phyloP scores from a whole-genome alignment of 2,329 filamentous ascomycete genomes.

The Lecanoromycetidae sp. region DNA sequence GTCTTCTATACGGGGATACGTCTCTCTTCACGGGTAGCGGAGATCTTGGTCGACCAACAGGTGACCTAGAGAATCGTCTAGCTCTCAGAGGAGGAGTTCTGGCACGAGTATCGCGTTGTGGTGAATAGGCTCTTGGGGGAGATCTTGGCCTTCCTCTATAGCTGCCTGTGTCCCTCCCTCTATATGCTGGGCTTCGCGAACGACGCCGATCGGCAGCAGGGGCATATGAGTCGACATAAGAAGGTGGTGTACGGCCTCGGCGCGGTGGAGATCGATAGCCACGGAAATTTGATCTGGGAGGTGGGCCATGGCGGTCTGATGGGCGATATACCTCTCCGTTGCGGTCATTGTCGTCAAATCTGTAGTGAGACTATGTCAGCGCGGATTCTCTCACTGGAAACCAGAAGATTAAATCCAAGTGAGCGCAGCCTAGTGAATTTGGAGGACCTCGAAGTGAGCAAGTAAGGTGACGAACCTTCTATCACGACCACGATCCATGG shows the following conservation, averaged over 20 bases:
- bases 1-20: slow-evolving; percentile 14
- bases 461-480: slow-evolving; percentile 15
- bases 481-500: slow-evolving; percentile 17
- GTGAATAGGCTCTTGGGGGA: slow-evolving; percentile 28
- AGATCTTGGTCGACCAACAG: slow-evolving; percentile 33
- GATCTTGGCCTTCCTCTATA: slow-evolving; percentile 37
- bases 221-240: slow-evolving; percentile 10
- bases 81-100: slow-evolving; percentile 28
- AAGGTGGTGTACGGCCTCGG: slow-evolving; percentile 15
- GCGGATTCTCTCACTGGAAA: neutral
- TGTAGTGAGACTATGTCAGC: neutral
- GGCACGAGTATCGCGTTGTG: slow-evolving; percentile 24
- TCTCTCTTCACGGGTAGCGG: slow-evolving; percentile 41
- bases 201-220: slow-evolving; percentile 14
- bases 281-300: slow-evolving; percentile 12
- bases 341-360: slow-evolving; percentile 15
- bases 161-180: slow-evolving; percentile 25
- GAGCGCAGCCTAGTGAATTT: too few species aligned
- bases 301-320: slow-evolving; percentile 13
- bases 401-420: too few species aligned
- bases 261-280: slow-evolving; percentile 16
- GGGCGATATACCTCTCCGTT: slow-evolving; percentile 18
- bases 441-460: neutral
- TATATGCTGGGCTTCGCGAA: slow-evolving; percentile 16
- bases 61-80: slow-evolving; percentile 17